Evolutionary conservation across 2,329 filamentous ascomycete genomes (phyloP).

Genomic region (Colletotrichum orchidophilum): DNA sequence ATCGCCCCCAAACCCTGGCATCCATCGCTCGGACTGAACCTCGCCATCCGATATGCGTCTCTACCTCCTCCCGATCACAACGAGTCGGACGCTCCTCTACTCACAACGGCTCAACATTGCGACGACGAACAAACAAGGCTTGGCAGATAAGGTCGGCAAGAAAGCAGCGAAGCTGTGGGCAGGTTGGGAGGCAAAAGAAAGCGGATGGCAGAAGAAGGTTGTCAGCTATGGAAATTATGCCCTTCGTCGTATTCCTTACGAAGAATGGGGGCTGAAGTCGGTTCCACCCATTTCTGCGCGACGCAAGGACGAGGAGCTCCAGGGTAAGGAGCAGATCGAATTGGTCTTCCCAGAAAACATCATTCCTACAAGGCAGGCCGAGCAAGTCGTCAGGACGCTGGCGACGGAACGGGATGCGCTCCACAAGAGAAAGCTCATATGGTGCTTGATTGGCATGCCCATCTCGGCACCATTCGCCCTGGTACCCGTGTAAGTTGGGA

Average conservation of each 20-base stretch:
- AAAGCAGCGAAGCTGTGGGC: conserved; percentile 84
- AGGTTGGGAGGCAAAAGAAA: conserved; percentile 84
- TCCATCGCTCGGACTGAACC: neutral
- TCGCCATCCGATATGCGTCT: conserved; percentile 74
- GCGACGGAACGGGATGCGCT: conserved; percentile 83
- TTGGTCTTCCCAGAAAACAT: conserved; percentile 80
- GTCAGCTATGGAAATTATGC: conserved; percentile 88
- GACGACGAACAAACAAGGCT: conserved; percentile 60
- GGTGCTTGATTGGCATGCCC: conserved; percentile 85
- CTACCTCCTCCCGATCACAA: conserved; percentile 93
- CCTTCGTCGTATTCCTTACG: conserved; percentile 88
- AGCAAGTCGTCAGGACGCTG: conserved; percentile 72
- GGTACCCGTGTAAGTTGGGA: conserved; percentile 78
- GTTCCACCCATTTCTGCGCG: conserved; percentile 82
- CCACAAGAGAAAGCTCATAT: conserved; percentile 80
- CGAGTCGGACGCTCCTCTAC: conserved; percentile 89
- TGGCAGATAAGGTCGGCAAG: conserved; percentile 74
- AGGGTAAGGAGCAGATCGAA: conserved; percentile 72
- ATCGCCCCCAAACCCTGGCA: neutral
- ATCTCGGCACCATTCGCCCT: conserved; percentile 84
- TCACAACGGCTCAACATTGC: conserved; percentile 78
- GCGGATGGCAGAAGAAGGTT: conserved; percentile 88
- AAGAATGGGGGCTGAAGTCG: conserved; percentile 98
- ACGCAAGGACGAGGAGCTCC: conserved; percentile 69
- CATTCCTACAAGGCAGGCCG: conserved; percentile 71